Evolutionary conservation across 345 rosid species (phyloP).

Genomic region (Conringia planisiliqua): DNA sequence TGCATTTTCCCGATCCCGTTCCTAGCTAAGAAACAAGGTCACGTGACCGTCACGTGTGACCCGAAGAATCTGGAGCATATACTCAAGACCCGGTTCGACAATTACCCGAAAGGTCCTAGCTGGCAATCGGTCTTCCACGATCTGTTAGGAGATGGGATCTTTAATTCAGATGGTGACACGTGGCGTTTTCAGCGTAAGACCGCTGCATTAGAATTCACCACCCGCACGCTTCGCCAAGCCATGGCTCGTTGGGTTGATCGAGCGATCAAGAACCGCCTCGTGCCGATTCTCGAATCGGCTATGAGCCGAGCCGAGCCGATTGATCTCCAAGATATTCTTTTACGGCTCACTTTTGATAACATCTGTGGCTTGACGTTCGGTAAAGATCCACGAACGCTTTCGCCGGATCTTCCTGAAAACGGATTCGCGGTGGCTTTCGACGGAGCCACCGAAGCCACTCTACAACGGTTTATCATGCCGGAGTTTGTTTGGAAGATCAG

Average conservation of each 20-base stretch:
- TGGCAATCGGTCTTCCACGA: conserved; percentile 82
- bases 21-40: conserved; percentile 55
- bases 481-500: conserved; percentile 57
- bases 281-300: conserved; percentile 60
- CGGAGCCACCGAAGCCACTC: conserved; percentile 72
- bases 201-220: conserved; percentile 82
- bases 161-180: conserved; percentile 72
- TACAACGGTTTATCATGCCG: conserved; percentile 66
- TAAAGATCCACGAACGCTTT: conserved; percentile 58
- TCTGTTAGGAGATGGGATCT: conserved; percentile 68
- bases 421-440: conserved; percentile 66
- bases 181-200: conserved; percentile 81
- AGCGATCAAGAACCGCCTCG: conserved; percentile 57
- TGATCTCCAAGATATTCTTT: conserved; percentile 65
- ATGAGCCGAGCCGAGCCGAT: conserved; percentile 40
- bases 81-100: conserved; percentile 64
- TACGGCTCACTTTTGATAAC: conserved; percentile 78
- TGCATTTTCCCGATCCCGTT: conserved; percentile 59
- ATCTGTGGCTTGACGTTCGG: conserved; percentile 82
- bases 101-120: conserved; percentile 73
- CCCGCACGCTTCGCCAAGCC: conserved; percentile 57
- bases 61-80: conserved; percentile 71
- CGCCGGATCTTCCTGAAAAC: conserved; percentile 54
- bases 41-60: conserved; percentile 81
- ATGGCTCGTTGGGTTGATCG: conserved; percentile 79